These are phyloP conservation scores for Clarireedia hainanense DNA, from an alignment of 2,329 filamentous ascomycete species.

Conservation along the genomic window DNA sequence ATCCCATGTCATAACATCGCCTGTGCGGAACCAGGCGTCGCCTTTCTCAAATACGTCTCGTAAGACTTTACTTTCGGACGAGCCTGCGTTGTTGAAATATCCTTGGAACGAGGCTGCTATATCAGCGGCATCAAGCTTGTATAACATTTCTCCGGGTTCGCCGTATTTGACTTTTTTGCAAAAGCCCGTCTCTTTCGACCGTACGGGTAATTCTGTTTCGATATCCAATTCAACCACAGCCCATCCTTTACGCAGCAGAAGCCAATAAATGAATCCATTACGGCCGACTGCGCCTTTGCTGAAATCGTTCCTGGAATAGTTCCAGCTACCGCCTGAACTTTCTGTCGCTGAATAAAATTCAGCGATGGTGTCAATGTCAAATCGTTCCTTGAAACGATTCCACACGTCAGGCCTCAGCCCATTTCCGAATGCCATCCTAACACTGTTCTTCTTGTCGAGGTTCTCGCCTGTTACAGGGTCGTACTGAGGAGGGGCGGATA, in stretches of 20 bases:
- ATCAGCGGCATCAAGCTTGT: constrained; percentile 57
- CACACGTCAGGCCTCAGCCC: constrained; percentile 80
- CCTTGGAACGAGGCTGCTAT: constrained; percentile 62
- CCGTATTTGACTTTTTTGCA: constrained; percentile 52
- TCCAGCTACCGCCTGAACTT: constrained; percentile 62
- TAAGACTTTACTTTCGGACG: constrained; percentile 66
- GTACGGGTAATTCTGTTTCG: constrained; percentile 58
- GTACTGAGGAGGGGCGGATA: constrained; percentile 54
- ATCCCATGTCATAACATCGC: constrained; percentile 72
- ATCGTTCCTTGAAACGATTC: constrained; percentile 75
- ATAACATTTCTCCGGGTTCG: constrained; percentile 69
- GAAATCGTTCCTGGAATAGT: constrained; percentile 65
- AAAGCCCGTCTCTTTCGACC: constrained; percentile 61
- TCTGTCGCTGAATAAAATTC: constrained; percentile 82
- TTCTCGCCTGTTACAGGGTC: constrained; percentile 58
- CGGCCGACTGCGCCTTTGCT: constrained; percentile 72
- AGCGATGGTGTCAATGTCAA: constrained; percentile 62
- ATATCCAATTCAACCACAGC: constrained; percentile 64
- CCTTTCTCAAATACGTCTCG: constrained; percentile 65
- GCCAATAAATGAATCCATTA: constrained; percentile 52
- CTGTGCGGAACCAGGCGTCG: constrained; percentile 76
- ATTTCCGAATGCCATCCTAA: constrained; percentile 76
- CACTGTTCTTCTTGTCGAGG: constrained; percentile 63
- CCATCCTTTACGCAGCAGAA: constrained; percentile 43
- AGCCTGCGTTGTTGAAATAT: constrained; percentile 67